phyloP scores from a whole-genome alignment of 495 filamentous ascomycete species.

The Penicillium pancosmium region DNA sequence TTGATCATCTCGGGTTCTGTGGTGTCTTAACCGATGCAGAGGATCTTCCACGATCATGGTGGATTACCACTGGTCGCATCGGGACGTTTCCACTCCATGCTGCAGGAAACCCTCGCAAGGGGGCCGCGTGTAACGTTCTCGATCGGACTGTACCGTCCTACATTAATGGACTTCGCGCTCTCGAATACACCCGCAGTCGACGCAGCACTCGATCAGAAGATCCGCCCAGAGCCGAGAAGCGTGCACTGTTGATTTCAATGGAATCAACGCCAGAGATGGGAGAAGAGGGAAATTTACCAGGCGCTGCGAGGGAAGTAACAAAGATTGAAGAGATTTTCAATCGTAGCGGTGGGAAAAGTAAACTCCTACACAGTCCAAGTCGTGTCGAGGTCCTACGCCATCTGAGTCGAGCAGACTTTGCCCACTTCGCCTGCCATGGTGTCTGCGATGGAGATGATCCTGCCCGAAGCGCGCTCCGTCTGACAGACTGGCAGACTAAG shows the following conservation, averaged over 20 bases:
- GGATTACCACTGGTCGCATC: conserved; percentile 19
- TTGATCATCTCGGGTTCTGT: conserved; percentile 10
- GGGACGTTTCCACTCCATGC: conserved; percentile 16
- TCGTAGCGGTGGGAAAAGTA: background rate
- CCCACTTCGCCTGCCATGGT: conserved; percentile 24
- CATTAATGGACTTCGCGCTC: conserved; percentile 14
- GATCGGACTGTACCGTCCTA: conserved; percentile 18
- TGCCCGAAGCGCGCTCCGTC: conserved; percentile 13
- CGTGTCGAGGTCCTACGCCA: background rate
- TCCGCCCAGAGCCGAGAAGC: background rate
- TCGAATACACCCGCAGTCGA: conserved; percentile 10
- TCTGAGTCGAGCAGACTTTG: conserved; percentile 7
- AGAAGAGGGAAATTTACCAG: conserved; percentile 7
- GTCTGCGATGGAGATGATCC: conserved; percentile 18
- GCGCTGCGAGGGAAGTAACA: conserved; percentile 8
- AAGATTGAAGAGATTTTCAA: conserved; percentile 7
- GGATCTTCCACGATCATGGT: conserved; percentile 15
- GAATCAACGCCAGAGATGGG: conserved; percentile 15
- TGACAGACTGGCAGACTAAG: conserved; percentile 13
- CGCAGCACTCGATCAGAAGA: background rate
- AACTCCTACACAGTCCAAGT: conserved; percentile 5
- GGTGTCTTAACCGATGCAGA: background rate
- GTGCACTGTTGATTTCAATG: conserved; percentile 16
- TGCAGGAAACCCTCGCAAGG: conserved; percentile 10
- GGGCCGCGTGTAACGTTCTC: conserved; percentile 3